These are phyloP conservation scores for Cryomyces antarcticus DNA, from an alignment of 495 filamentous ascomycete species.

Conservation along the genomic window DNA sequence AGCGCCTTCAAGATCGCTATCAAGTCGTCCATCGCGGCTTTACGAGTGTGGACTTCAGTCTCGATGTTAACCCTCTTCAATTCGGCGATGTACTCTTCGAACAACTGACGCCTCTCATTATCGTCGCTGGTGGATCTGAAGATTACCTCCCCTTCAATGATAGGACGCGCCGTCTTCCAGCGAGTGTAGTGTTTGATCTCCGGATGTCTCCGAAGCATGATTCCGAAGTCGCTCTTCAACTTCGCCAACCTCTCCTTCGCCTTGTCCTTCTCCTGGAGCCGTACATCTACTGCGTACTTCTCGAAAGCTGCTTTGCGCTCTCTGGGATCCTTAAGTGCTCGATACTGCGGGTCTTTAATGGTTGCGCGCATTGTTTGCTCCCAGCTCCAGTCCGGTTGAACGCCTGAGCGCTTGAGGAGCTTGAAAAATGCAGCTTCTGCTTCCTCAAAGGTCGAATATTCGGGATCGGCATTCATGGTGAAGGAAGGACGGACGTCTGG, in stretches of 20 bases:
- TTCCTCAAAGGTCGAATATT: slow-evolving; percentile 72
- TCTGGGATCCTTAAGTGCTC: slow-evolving; percentile 80
- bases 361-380: slow-evolving; percentile 70
- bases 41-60: slow-evolving; percentile 45
- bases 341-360: slow-evolving; percentile 88
- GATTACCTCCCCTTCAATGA: slow-evolving; percentile 87
- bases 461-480: slow-evolving; percentile 48
- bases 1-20: slow-evolving; percentile 63
- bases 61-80: slow-evolving; percentile 62
- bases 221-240: slow-evolving; percentile 80
- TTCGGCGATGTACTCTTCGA: slow-evolving; percentile 80
- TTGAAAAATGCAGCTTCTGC: slow-evolving; percentile 89
- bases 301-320: slow-evolving; percentile 85
- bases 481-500: slow-evolving; percentile 34
- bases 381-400: slow-evolving; percentile 84
- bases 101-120: slow-evolving; percentile 72
- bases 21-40: slow-evolving; percentile 73
- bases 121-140: slow-evolving; percentile 84
- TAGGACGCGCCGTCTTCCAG: slow-evolving; percentile 90
- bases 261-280: slow-evolving; percentile 82
- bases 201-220: slow-evolving; percentile 88
- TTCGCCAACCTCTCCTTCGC: slow-evolving; percentile 89
- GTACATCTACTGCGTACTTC: slow-evolving; percentile 82
- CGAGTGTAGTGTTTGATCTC: slow-evolving; percentile 96
- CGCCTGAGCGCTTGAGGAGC: slow-evolving; percentile 62